Conservation (phyloP, 192 early-diverging fungal species). For the Podila epigama region DNA sequence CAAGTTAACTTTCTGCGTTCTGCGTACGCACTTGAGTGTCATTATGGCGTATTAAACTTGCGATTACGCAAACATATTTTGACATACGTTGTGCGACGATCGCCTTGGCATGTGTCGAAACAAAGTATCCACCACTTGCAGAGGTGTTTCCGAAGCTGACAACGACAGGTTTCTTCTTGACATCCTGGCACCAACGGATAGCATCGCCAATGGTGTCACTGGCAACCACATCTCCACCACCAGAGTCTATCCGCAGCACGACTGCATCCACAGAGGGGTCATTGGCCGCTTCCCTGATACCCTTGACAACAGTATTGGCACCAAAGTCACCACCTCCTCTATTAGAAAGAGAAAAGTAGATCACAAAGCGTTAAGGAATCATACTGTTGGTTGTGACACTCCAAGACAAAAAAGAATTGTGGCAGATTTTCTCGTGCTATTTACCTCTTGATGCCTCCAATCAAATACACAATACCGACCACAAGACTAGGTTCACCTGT, state of each 20-base stretch:
- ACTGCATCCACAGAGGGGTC: constrained; percentile 63
- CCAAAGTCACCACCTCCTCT: constrained; percentile 52
- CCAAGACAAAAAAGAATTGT: neutral
- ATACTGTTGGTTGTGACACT: neutral
- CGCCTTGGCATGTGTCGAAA: constrained; percentile 58
- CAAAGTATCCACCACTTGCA: constrained; percentile 67
- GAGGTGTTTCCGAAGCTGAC: constrained; percentile 69
- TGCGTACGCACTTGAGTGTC: too few relatives aligned
- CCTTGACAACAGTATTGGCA: constrained; percentile 53
- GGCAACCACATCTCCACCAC: constrained; percentile 72
- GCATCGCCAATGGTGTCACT: constrained; percentile 73
- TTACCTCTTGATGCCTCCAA: constrained; percentile 62
- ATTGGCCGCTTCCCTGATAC: constrained; percentile 60
- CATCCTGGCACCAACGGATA: constrained; percentile 58
- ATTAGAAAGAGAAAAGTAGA: neutral
- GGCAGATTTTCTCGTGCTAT: neutral
- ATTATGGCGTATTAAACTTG: too few relatives aligned
- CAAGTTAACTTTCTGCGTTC: too few relatives aligned
- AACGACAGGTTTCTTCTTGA: constrained; percentile 69
- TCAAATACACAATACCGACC: constrained; percentile 72
- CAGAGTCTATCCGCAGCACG: constrained; percentile 75
- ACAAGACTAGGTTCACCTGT: constrained; percentile 45
- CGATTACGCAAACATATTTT: too few relatives aligned
- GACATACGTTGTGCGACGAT: constrained; percentile 64
- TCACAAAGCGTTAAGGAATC: neutral